Conservation (phyloP, 73 alveolate genomes). For the Breviolum minutum region DNA sequence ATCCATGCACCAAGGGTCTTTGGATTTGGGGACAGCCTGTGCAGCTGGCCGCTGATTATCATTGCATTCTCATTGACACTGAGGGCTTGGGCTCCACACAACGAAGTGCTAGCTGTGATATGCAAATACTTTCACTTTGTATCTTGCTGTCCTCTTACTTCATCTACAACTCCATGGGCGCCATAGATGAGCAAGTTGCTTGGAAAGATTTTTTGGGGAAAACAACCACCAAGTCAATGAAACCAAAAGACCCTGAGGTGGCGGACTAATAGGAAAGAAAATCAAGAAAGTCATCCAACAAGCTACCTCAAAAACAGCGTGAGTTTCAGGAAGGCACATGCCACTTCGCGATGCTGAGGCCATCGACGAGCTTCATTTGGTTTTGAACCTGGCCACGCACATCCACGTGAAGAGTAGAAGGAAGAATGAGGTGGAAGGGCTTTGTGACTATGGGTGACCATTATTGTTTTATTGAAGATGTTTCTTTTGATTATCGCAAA, state of each 20-base stretch:
- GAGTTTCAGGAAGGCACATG: not conserved
- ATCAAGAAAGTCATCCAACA: no score
- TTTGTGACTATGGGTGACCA: no score
- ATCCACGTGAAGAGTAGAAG: constrained; percentile 97
- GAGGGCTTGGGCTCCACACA: constrained; percentile 99
- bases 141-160: constrained; percentile 97
- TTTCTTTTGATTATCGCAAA: no score
- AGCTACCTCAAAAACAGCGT: not conserved
- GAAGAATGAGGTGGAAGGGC: constrained; percentile 68
- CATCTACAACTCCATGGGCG: constrained; percentile 99
- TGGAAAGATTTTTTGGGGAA: not conserved
- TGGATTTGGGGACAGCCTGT: constrained; percentile 99
- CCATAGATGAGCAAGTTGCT: constrained; percentile 99
- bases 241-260: no score
- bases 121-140: constrained; percentile 98
- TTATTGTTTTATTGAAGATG: no score
- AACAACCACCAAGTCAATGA: not conserved
- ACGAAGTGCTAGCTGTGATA: constrained; percentile 98
- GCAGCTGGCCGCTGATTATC: constrained; percentile 91
- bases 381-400: constrained; percentile 98
- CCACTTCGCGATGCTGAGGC: constrained; percentile 20
- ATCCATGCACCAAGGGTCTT: constrained; percentile 99
- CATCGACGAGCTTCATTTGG: constrained; percentile 97
- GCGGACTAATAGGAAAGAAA: no score
- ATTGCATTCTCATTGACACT: constrained; percentile 97